Evolutionary conservation across 1,284 basidiomycete genomes (phyloP).

Genomic region (Melampsora americana): DNA sequence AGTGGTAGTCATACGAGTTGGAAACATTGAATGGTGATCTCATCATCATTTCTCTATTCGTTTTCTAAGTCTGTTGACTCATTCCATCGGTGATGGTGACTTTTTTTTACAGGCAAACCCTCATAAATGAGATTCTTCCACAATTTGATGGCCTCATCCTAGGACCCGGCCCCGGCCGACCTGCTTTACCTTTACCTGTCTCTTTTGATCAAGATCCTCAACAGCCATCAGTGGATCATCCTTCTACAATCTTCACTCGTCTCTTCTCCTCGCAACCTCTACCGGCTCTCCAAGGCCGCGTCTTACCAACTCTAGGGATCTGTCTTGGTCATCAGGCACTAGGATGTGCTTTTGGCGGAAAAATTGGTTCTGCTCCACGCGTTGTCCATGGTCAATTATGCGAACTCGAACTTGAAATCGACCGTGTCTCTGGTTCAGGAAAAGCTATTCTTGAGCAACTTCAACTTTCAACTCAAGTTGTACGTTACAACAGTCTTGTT

Average conservation of each 20-base stretch:
- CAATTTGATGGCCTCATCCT: conserved; percentile 68
- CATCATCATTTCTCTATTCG: conserved; percentile 61
- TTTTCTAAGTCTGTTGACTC: conserved; percentile 61
- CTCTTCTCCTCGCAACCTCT: conserved; percentile 20
- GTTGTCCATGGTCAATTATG: conserved; percentile 55
- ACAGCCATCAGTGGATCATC: conserved; percentile 52
- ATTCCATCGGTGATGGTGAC: conserved; percentile 70
- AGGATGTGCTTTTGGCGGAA: conserved; percentile 71
- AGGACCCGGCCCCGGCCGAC: conserved; percentile 78
- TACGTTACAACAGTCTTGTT: conserved; percentile 69
- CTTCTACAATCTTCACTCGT: background rate
- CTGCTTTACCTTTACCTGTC: conserved; percentile 62
- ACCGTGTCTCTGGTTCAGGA: conserved; percentile 61
- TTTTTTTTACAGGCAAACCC: conserved; percentile 56
- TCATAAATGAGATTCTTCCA: conserved; percentile 59
- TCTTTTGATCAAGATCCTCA: conserved; percentile 65
- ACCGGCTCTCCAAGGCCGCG: conserved; percentile 51
- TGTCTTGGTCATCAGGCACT: conserved; percentile 91
- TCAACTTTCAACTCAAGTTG: conserved; percentile 62
- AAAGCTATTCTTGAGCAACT: conserved; percentile 62
- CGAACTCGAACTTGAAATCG: conserved; percentile 73
- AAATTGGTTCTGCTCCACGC: conserved; percentile 56
- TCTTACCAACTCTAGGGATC: conserved; percentile 75
- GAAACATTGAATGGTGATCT: background rate
- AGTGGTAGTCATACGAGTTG: conserved; percentile 3